phyloP scores from a whole-genome alignment of 2,329 filamentous ascomycete genomes.

The Alternaria brassicae region DNA sequence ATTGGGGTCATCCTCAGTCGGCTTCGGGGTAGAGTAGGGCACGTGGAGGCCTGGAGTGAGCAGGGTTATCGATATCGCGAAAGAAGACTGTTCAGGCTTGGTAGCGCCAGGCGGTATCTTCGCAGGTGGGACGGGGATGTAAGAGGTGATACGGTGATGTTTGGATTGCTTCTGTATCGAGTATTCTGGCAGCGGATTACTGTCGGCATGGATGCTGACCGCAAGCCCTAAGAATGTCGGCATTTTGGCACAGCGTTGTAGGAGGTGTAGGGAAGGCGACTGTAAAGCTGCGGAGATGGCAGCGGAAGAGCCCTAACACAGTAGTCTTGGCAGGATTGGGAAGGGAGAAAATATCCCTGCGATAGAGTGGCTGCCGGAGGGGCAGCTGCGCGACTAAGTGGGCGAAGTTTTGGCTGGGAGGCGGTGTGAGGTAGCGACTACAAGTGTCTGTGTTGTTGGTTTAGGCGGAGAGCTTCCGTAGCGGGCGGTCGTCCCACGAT shows the following conservation, averaged over 20 bases:
- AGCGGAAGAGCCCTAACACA: slow-evolving; percentile 16
- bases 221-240: slow-evolving; percentile 99
- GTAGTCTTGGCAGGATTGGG: slow-evolving; percentile 29
- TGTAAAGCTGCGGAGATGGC: slow-evolving; percentile 18
- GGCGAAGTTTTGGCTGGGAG: slow-evolving; percentile 15
- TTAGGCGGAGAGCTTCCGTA: slow-evolving; percentile 22
- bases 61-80: slow-evolving; percentile 97
- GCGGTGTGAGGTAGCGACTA: slow-evolving; percentile 23
- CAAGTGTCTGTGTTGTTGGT: slow-evolving; percentile 19
- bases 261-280: slow-evolving; percentile 12
- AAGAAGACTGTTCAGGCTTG: slow-evolving; percentile 90
- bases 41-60: slow-evolving; percentile 87
- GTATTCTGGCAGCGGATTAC: slow-evolving; percentile 84
- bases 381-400: slow-evolving; percentile 21
- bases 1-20: slow-evolving; percentile 76
- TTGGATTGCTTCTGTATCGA: slow-evolving; percentile 94
- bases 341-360: slow-evolving; percentile 16
- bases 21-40: slow-evolving; percentile 88
- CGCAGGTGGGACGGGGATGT: slow-evolving; percentile 92
- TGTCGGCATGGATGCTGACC: slow-evolving; percentile 89
- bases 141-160: slow-evolving; percentile 90
- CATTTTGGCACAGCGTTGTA: slow-evolving; percentile 48
- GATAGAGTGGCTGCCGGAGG: slow-evolving; percentile 14
- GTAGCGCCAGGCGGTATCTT: slow-evolving; percentile 71
- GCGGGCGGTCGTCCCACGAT: slow-evolving; percentile 12